phyloP scores from a whole-genome alignment of 805 yeast species.

The Lipomyces kockii region DNA sequence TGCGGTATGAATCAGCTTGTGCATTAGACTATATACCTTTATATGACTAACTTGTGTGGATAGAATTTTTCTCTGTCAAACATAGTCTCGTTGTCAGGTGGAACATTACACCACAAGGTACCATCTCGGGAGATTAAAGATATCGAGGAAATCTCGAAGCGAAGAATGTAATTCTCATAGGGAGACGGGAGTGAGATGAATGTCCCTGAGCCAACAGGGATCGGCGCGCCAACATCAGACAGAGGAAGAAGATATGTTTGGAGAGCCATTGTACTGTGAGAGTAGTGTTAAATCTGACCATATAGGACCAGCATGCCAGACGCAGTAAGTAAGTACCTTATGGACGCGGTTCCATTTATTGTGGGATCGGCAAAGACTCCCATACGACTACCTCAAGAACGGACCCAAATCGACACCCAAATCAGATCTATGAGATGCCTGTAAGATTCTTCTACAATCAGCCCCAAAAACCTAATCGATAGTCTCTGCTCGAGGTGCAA shows the following conservation, averaged over 20 bases:
- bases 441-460: neutral
- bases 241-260: constrained; percentile 30
- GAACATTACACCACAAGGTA: constrained; percentile 72
- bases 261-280: constrained; percentile 4
- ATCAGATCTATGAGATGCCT: neutral
- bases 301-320: neutral
- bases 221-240: constrained; percentile 38
- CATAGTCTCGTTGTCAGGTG: constrained; percentile 49
- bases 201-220: constrained; percentile 45
- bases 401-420: neutral
- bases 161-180: constrained; percentile 50
- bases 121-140: constrained; percentile 74
- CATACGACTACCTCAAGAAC: neutral
- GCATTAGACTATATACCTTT: neutral
- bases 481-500: neutral
- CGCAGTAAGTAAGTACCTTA: neutral
- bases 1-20: neutral
- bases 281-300: neutral
- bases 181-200: constrained; percentile 50
- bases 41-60: constrained; percentile 48
- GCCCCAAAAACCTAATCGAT: neutral
- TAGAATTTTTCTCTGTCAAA: constrained; percentile 65
- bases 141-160: constrained; percentile 74
- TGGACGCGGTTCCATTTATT: neutral
- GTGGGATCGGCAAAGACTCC: neutral